Conservation (phyloP, 129 eudicot genomes). For the Silybum marianum region DNA sequence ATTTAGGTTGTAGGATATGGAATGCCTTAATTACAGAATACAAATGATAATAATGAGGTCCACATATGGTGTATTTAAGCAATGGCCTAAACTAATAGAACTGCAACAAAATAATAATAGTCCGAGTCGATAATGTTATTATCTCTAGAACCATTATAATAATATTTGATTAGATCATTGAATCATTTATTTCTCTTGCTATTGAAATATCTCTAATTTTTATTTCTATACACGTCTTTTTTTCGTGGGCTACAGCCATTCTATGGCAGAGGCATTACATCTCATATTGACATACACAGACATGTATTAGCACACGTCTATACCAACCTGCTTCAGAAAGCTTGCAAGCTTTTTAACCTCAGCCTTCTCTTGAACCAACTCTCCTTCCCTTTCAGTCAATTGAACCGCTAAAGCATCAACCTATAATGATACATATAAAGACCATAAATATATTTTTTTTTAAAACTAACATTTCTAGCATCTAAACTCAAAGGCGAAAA, state of each 20-base stretch:
- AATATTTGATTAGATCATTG: background rate
- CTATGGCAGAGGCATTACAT: background rate
- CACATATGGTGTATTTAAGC: background rate
- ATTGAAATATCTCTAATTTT: background rate
- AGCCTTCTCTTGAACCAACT: conserved; percentile 67
- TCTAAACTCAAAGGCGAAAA: background rate
- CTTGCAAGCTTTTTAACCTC: conserved; percentile 79
- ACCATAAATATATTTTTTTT: conserved; percentile 10
- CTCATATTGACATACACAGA: background rate
- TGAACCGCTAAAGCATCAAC: conserved; percentile 86
- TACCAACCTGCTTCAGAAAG: conserved; percentile 71
- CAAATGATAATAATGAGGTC: background rate
- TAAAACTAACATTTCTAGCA: background rate
- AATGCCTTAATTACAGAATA: conserved; percentile 11
- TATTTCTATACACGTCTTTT: background rate
- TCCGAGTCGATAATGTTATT: background rate
- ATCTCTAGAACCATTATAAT: background rate
- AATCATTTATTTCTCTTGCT: background rate
- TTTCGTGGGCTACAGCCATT: background rate
- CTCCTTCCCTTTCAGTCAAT: conserved; percentile 79
- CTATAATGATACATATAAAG: conserved; percentile 33
- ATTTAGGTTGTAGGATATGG: background rate
- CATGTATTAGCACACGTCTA: background rate
- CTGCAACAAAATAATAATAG: background rate
- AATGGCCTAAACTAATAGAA: conserved; percentile 13